Conservation (phyloP, 345 rosid species). For the Noccaea caerulescens region DNA sequence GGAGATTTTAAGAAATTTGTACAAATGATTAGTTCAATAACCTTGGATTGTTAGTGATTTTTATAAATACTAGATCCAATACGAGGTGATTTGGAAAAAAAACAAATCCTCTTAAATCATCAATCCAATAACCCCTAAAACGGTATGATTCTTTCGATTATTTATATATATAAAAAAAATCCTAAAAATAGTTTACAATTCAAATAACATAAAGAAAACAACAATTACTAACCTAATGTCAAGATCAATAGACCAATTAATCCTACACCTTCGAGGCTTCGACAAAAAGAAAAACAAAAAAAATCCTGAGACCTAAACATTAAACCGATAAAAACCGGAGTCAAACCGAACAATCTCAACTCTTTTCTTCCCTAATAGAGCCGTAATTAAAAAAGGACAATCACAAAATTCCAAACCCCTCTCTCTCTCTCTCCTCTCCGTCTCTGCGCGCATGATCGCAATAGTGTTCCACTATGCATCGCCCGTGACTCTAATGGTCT, state of each 20-base stretch:
- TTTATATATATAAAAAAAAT: too few species aligned
- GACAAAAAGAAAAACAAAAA: too few species aligned
- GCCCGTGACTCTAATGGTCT: slow-evolving; percentile 48
- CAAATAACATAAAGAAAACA: neutral
- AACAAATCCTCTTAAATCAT: too few species aligned
- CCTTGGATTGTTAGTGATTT: too few species aligned
- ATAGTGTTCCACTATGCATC: slow-evolving; percentile 40
- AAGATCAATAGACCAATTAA: neutral
- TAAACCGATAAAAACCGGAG: slow-evolving; percentile 25
- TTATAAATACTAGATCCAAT: too few species aligned
- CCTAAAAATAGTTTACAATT: neutral
- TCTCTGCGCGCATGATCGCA: slow-evolving; percentile 45
- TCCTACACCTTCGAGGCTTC: too few species aligned
- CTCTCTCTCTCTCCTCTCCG: slow-evolving; percentile 20
- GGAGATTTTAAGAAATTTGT: too few species aligned
- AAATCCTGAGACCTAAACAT: neutral
- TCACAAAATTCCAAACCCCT: slow-evolving; percentile 34
- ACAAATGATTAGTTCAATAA: too few species aligned
- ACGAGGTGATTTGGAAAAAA: too few species aligned
- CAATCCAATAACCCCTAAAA: too few species aligned
- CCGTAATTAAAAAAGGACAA: slow-evolving; percentile 9
- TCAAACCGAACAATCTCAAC: slow-evolving; percentile 30
- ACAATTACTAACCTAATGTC: slow-evolving; percentile 1
- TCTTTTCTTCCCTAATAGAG: slow-evolving; percentile 8
- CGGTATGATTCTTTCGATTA: neutral